Conservation (phyloP, 768 basidiomycete genomes). For the Podaxis carcinomalis region DNA sequence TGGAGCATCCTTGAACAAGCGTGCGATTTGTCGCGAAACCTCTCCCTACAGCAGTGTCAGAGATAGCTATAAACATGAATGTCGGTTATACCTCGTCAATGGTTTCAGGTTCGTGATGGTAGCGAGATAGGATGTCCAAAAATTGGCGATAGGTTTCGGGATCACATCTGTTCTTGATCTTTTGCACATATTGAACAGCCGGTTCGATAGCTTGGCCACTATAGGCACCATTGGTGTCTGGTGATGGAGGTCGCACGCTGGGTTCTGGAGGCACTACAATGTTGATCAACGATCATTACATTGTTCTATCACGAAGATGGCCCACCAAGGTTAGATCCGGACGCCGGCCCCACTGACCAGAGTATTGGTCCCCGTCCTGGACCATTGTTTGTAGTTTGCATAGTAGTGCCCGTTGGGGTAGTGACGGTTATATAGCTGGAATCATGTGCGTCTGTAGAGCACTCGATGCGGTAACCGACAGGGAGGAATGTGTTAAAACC, state of each 20-base stretch:
- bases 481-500: slow-evolving; percentile 99
- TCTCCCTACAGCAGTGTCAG: slow-evolving; percentile 42
- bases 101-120: slow-evolving; percentile 55
- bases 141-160: slow-evolving; percentile 83
- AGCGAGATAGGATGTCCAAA: slow-evolving; percentile 66
- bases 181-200: slow-evolving; percentile 93
- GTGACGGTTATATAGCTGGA: slow-evolving; percentile 71
- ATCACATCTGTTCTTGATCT: slow-evolving; percentile 93
- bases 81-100: slow-evolving; percentile 49
- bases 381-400: slow-evolving; percentile 51
- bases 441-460: slow-evolving; percentile 59
- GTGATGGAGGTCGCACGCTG: slow-evolving; percentile 3
- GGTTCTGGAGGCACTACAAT: slow-evolving; percentile 29
- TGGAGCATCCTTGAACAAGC: slow-evolving; percentile 70
- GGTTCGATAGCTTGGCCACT: slow-evolving; percentile 56
- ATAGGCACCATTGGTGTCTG: slow-evolving; percentile 17
- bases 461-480: slow-evolving; percentile 90
- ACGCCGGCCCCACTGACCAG: slow-evolving; percentile 28
- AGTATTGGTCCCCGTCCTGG: slow-evolving; percentile 31
- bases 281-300: neutral
- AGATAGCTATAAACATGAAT: slow-evolving; percentile 11
- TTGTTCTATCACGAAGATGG: neutral
- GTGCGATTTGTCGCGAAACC: slow-evolving; percentile 63
- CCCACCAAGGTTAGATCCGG: slow-evolving; percentile 13
- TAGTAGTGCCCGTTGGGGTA: slow-evolving; percentile 63